Evolutionary conservation across 495 filamentous ascomycete genomes (phyloP).

Genomic region (Glutinoglossum americanum): DNA sequence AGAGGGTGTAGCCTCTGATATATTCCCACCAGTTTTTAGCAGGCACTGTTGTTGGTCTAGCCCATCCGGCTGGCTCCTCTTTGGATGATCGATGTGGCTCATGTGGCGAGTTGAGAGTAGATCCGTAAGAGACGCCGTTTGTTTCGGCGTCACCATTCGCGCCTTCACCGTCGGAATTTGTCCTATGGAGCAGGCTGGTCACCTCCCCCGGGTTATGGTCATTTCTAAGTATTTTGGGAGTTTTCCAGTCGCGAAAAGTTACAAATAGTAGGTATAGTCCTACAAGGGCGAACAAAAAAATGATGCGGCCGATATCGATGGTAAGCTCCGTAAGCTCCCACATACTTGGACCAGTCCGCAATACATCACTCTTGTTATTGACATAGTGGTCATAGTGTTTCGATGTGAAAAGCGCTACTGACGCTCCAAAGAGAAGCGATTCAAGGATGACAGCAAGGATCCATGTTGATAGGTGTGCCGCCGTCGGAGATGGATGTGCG

Average conservation of each 20-base stretch:
- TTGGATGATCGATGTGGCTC: constrained; percentile 16
- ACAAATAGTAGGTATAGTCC: constrained; percentile 37
- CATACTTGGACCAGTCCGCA: not conserved
- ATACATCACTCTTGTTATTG: constrained; percentile 10
- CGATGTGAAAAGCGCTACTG: constrained; percentile 30
- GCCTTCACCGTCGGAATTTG: constrained; percentile 9
- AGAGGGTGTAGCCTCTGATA: constrained; percentile 61
- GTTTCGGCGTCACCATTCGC: constrained; percentile 15
- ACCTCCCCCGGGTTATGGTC: constrained; percentile 27
- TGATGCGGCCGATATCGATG: constrained; percentile 34
- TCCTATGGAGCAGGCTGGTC: constrained; percentile 24
- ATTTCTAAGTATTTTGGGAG: constrained; percentile 11
- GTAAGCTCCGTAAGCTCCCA: constrained; percentile 46
- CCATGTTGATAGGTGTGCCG: constrained; percentile 58
- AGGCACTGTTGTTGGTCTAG: constrained; percentile 39
- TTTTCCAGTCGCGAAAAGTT: constrained; percentile 12
- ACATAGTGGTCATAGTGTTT: constrained; percentile 34
- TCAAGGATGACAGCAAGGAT: constrained; percentile 43
- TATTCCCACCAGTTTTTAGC: constrained; percentile 80
- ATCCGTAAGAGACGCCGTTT: constrained; percentile 20
- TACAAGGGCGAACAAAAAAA: constrained; percentile 34
- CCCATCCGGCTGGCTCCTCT: constrained; percentile 32
- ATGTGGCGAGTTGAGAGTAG: constrained; percentile 19
- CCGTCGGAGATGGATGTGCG: constrained; percentile 47
- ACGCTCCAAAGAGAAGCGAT: constrained; percentile 40